Conservation (phyloP, 352 stramenopile species). For the Plasmopara halstedii region DNA sequence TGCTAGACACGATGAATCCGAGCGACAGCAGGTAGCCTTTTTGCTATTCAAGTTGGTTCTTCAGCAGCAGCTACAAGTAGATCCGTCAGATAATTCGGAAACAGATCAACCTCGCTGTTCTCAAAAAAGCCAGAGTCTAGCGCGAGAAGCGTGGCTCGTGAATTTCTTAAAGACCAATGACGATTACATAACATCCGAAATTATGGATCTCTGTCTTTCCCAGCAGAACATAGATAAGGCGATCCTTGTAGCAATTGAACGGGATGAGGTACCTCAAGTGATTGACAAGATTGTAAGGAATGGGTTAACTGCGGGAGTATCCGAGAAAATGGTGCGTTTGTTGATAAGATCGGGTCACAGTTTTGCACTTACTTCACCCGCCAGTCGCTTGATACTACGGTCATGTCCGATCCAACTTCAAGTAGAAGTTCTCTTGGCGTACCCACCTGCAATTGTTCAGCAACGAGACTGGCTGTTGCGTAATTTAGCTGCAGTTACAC, state of each 20-base stretch:
- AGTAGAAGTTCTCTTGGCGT: conserved; percentile 42
- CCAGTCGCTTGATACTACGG: conserved; percentile 45
- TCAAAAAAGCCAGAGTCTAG: conserved; percentile 24
- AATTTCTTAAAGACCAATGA: conserved; percentile 45
- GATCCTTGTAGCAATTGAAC: conserved; percentile 41
- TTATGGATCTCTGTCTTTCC: conserved; percentile 60
- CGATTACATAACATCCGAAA: conserved; percentile 52
- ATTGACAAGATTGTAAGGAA: conserved; percentile 45
- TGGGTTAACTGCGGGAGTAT: conserved; percentile 39
- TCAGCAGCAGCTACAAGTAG: conserved; percentile 42
- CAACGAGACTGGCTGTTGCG: conserved; percentile 72
- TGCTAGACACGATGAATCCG: conserved; percentile 24
- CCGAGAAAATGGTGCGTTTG: conserved; percentile 23
- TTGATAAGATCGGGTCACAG: conserved; percentile 40
- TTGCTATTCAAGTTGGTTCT: conserved; percentile 52
- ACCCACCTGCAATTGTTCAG: conserved; percentile 36
- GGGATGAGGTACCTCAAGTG: conserved; percentile 37
- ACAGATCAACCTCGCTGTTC: neutral
- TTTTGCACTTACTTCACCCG: conserved; percentile 26
- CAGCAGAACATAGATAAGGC: conserved; percentile 64
- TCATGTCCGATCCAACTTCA: conserved; percentile 43
- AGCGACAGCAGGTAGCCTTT: conserved; percentile 44
- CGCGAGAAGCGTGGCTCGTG: conserved; percentile 40
- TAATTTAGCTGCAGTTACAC: conserved; percentile 35
- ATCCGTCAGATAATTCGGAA: conserved; percentile 10